Evolutionary conservation across 805 yeast genomes (phyloP).

Genomic region (Candida methanosorbosa): DNA sequence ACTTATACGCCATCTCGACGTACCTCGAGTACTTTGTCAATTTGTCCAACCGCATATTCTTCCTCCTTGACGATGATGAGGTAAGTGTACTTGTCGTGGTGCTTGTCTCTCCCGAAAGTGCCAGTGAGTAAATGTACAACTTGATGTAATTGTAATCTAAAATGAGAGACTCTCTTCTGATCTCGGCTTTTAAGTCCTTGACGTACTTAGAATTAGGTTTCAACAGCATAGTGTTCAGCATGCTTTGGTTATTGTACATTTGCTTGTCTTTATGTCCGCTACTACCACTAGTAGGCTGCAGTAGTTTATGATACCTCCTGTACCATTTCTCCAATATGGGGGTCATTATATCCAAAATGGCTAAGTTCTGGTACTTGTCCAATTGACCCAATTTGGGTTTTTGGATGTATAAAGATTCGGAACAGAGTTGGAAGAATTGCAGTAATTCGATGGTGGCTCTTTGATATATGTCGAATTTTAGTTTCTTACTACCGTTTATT

Average conservation of each 20-base stretch:
- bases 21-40: conserved; percentile 65
- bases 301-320: conserved; percentile 45
- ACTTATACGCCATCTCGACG: conserved; percentile 71
- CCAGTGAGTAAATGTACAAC: conserved; percentile 75
- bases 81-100: too few relatives aligned
- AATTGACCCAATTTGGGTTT: conserved; percentile 43
- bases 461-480: conserved; percentile 54
- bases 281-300: conserved; percentile 37
- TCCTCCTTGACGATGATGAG: neutral
- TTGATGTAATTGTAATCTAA: conserved; percentile 83
- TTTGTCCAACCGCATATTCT: conserved; percentile 50
- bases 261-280: conserved; percentile 18
- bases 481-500: conserved; percentile 11
- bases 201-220: conserved; percentile 26
- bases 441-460: conserved; percentile 73
- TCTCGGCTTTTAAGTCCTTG: conserved; percentile 28
- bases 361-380: conserved; percentile 56
- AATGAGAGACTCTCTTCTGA: conserved; percentile 64
- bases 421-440: conserved; percentile 73
- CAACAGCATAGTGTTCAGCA: conserved; percentile 15
- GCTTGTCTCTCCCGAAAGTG: conserved; percentile 44
- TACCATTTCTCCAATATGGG: conserved; percentile 80
- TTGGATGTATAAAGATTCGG: conserved; percentile 71
- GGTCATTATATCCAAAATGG: conserved; percentile 62
- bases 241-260: conserved; percentile 11